Conservation (phyloP, 495 filamentous ascomycete genomes). For the Hyaloscypha bicolor region DNA sequence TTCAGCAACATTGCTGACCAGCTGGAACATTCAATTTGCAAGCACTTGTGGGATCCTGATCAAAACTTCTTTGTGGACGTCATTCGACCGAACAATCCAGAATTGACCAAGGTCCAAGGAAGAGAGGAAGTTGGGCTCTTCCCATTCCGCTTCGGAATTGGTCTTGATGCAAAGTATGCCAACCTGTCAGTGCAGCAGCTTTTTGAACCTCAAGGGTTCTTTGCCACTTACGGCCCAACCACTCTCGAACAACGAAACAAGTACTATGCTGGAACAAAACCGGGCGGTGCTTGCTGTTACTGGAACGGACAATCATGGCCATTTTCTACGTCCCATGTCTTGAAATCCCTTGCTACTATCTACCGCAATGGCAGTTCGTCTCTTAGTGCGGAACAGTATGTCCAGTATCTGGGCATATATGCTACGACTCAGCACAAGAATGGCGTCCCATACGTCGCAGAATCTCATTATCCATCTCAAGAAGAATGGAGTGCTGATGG, state of each 20-base stretch:
- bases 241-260: conserved; percentile 45
- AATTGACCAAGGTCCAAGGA: conserved; percentile 40
- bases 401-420: conserved; percentile 42
- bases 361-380: conserved; percentile 38
- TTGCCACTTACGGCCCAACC: conserved; percentile 44
- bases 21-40: conserved; percentile 41
- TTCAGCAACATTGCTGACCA: conserved; percentile 39
- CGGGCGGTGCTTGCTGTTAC: conserved; percentile 45
- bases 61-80: conserved; percentile 50
- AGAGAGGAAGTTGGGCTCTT: conserved; percentile 47
- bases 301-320: conserved; percentile 54
- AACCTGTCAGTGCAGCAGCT: conserved; percentile 38
- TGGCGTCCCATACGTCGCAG: conserved; percentile 46
- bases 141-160: conserved; percentile 46
- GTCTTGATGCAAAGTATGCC: conserved; percentile 35
- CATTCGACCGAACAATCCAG: conserved; percentile 36
- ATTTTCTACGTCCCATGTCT: conserved; percentile 42
- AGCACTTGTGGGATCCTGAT: conserved; percentile 39
- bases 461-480: conserved; percentile 46
- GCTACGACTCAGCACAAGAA: conserved; percentile 46
- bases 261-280: conserved; percentile 43
- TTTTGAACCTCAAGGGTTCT: conserved; percentile 36
- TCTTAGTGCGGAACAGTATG: conserved; percentile 36
- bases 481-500: conserved; percentile 44
- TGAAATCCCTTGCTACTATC: conserved; percentile 40